Evolutionary conservation across 345 rosid genomes (phyloP), one percentile per base, ranked within the genome.

Genomic region (Pugionium dolabratum): DNA sequence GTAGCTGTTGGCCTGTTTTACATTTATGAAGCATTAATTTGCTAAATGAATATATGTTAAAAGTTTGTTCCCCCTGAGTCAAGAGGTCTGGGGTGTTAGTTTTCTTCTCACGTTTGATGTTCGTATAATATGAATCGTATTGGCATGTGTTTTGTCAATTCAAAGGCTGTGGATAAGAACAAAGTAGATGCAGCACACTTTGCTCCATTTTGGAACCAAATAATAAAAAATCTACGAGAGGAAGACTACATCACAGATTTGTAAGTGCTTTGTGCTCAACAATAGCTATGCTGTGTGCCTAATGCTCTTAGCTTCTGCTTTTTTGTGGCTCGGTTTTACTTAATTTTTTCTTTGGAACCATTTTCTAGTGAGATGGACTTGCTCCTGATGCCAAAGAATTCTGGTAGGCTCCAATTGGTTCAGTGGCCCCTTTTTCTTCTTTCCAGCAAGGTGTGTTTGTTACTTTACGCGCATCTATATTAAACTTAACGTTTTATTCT

Each of bases 381-480:
- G 81, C 97, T 94, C 81, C 68, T 77, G 70, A 94, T 94, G 97
- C 97, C 99, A 31, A 88, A 79, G 76, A 94, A 90, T 86, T 83
- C 97, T 47, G 91, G 95, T 63, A 79, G 75, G 63, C 89, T 90
- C 48, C 82, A 81, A 9, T 67, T 94, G 78, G 88, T 94, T 53
- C 97, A 90, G 75, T 94, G 95, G 97, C 99, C 99, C 10, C 95
- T 90, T 53, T 94, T 94, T 83, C 97, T 94, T 79, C 99, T 94
- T 79, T 83, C 96, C 60, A 94, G 96, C 90, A 94, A 93, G 97
- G 98, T 90, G 60, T 66, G 58, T 54, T 66, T 52, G 59, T 46
- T 72, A 64, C 35, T 58, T 25, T 47, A 37, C 63, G 27, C 45
- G 52, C 55, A 11, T 57, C 39, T 57, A 29, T 50, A 50, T 53